Conservation (phyloP, 2,329 filamentous ascomycete species). For the Penicillium polonicum region DNA sequence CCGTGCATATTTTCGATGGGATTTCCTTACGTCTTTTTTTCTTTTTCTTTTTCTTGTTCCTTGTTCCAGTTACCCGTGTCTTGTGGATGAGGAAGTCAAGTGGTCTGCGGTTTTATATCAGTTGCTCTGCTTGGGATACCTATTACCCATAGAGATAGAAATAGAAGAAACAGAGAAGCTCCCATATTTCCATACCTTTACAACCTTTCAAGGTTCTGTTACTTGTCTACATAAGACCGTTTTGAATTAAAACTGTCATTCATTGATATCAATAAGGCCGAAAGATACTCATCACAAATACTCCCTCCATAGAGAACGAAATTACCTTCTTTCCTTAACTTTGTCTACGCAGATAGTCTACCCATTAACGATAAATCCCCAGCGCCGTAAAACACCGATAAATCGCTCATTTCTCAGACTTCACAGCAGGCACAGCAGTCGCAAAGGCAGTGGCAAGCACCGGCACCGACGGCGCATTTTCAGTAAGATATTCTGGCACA, state of each 20-base stretch:
- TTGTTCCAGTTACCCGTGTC: not conserved
- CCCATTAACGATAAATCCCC: not conserved
- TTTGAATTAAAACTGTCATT: not conserved
- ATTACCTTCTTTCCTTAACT: not conserved
- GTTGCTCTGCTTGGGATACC: not conserved
- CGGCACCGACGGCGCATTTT: not conserved
- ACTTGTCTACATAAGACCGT: not conserved
- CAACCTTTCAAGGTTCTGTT: not conserved
- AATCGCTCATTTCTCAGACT: slow-evolving; percentile 1
- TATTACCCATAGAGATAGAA: slow-evolving; percentile 22
- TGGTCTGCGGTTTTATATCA: not conserved
- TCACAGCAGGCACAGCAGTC: not conserved
- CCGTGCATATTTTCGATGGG: slow-evolving; percentile 18
- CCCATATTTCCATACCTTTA: not conserved
- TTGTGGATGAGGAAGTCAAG: not conserved
- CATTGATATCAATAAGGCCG: slow-evolving; percentile 3
- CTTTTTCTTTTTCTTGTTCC: slow-evolving; percentile 3
- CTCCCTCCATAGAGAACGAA: not conserved
- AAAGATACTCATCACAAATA: not conserved
- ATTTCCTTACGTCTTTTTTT: slow-evolving; percentile 7
- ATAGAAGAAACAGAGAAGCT: slow-evolving; percentile 12
- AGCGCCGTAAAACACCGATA: not conserved
- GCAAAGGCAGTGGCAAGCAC: slow-evolving; percentile 9
- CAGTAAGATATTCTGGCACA: slow-evolving; percentile 4
- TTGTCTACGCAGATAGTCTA: not conserved